Evolutionary conservation across 768 basidiomycete genomes (phyloP).

Genomic region (Amyloporia xantha): DNA sequence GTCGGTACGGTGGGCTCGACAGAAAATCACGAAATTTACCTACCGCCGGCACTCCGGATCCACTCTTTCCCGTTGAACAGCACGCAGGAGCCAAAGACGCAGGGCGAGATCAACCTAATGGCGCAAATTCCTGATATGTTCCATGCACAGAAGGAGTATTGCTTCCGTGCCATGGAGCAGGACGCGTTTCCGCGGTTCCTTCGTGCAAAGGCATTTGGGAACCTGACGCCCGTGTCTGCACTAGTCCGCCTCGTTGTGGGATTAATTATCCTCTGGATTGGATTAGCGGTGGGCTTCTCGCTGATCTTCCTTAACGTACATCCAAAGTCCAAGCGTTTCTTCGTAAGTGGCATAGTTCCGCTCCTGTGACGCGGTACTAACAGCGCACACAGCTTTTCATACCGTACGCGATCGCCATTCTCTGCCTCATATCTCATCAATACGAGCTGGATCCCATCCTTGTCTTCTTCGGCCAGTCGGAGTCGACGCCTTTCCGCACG

Average conservation of each 20-base stretch:
- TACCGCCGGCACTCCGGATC: slow-evolving; percentile 88
- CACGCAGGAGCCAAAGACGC: slow-evolving; percentile 61
- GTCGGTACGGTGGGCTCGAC: slow-evolving; percentile 68
- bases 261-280: slow-evolving; percentile 88
- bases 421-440: slow-evolving; percentile 91
- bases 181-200: slow-evolving; percentile 93
- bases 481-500: slow-evolving; percentile 95
- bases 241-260: slow-evolving; percentile 83
- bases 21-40: slow-evolving; percentile 96
- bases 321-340: slow-evolving; percentile 88
- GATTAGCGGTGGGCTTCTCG: slow-evolving; percentile 83
- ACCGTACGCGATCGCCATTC: slow-evolving; percentile 83
- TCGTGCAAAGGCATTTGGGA: slow-evolving; percentile 95
- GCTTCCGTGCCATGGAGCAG: slow-evolving; percentile 94
- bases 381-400: slow-evolving; percentile 69
- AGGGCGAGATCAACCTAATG: slow-evolving; percentile 64
- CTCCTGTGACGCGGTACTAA: slow-evolving; percentile 7
- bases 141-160: slow-evolving; percentile 95
- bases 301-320: slow-evolving; percentile 91
- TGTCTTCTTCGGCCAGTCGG: slow-evolving; percentile 88
- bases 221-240: slow-evolving; percentile 87
- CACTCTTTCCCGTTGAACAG: slow-evolving; percentile 84
- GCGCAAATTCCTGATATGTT: slow-evolving; percentile 96
- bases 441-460: slow-evolving; percentile 97
- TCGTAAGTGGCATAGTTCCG: slow-evolving; percentile 57